Evolutionary conservation across 1,139 yeast species (phyloP), one percentile per base, ranked within the genome.

Genomic region (Geotrichum macrosporum): DNA sequence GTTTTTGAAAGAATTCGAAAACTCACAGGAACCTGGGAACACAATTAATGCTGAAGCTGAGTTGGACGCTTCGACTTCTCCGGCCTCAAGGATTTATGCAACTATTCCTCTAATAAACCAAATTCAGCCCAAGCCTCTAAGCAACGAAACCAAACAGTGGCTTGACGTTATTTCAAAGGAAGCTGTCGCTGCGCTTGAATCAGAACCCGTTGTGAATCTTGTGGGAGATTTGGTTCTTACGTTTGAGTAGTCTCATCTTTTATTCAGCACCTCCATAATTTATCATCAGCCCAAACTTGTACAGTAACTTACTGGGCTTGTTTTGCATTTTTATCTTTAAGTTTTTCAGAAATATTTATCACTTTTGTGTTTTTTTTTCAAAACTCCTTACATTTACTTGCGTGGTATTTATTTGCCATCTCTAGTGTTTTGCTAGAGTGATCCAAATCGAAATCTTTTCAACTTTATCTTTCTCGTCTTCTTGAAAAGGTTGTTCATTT

Each of bases 151-250:
- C 22, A 35, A 48, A 27, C 43, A 42, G 12, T 57, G 59, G 61
- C 52, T 58, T 32, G 38, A 41, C 18, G 18, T 16, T 8, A 24
- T 34, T 15, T 20, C 39, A 20, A 51, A 51, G 37, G 53, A 52
- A 27, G 61, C 59, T 18, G 46, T 47, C 19, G 46, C 42, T 18
- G 61, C 59, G 10, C 36, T 56, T 10, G 46, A 50, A 18, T 29
- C 50, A n/a, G 59, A 57, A 47, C 54, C 59, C 2, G 47, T 35
- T 20, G 54, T 58, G 19, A 44, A 48, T 24, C 48, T 55, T 12
- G 54, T 50, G 10, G 61, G 60, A 15, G 52, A 52, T 2, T 44
- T 55, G 39, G 54, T 56, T 15, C 55, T 55, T 37, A 51, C 51
- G 16, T 53, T 57, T 41, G 49, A 46, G 34, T 37, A 37, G 32